These are phyloP conservation scores for Pseudonectria buxi DNA, from an alignment of 2,329 filamentous ascomycete species.

Conservation along the genomic window DNA sequence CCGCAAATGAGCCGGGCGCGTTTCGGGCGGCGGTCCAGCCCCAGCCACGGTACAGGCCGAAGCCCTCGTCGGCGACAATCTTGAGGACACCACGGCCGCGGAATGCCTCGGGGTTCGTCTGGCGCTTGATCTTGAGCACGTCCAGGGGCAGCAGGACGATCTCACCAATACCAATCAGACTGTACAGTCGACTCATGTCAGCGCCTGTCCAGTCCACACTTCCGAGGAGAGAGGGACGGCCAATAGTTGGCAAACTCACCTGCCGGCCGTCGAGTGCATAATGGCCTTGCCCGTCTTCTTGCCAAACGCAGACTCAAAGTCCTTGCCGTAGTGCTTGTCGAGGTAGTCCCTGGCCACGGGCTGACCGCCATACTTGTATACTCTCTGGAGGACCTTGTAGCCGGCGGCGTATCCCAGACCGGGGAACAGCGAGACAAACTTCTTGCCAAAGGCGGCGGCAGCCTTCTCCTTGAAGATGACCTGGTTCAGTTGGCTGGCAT, in stretches of 20 bases:
- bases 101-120: slow-evolving; percentile 98
- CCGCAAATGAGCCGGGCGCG: slow-evolving; percentile 92
- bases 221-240: no score
- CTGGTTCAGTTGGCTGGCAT: slow-evolving; percentile 62
- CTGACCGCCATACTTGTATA: slow-evolving; percentile 99
- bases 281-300: slow-evolving; percentile 97
- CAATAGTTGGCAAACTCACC: slow-evolving; percentile 38
- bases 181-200: slow-evolving; percentile 31
- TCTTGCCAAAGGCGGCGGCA: slow-evolving; percentile 58
- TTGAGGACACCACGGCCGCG: slow-evolving; percentile 82
- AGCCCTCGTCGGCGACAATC: slow-evolving; percentile 90
- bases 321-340: slow-evolving; percentile 66
- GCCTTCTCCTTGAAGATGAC: slow-evolving; percentile 95
- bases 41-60: slow-evolving; percentile 92
- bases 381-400: slow-evolving; percentile 93
- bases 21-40: slow-evolving; percentile 97
- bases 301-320: slow-evolving; percentile 86
- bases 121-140: slow-evolving; percentile 98
- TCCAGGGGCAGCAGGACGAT: slow-evolving; percentile 92
- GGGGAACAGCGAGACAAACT: slow-evolving; percentile 94
- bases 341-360: slow-evolving; percentile 91
- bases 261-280: slow-evolving; percentile 93
- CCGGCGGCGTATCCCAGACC: slow-evolving; percentile 95
- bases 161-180: slow-evolving; percentile 93
- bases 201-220: neutral